These are phyloP conservation scores for Mimosa pudica DNA, from an alignment of 306 rosid species.

Conservation along the genomic window DNA sequence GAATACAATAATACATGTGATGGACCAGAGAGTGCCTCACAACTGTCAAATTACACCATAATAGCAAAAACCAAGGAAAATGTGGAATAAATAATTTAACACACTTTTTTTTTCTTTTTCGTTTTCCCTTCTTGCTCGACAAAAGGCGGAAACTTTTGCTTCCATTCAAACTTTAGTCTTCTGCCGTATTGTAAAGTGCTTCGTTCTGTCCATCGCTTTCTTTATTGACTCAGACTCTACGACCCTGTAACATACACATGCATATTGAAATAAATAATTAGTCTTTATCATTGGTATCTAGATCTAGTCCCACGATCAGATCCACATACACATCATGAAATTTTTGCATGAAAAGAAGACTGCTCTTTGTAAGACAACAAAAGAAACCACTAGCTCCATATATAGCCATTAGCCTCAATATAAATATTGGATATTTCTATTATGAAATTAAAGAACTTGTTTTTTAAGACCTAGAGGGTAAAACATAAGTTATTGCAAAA, in stretches of 20 bases:
- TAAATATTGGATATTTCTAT: background rate
- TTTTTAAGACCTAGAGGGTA: background rate
- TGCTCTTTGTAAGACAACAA: background rate
- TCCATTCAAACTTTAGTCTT: conserved; percentile 29
- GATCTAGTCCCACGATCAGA: background rate
- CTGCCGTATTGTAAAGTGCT: conserved; percentile 26
- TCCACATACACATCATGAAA: background rate
- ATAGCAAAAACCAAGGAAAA: background rate
- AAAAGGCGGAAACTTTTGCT: conserved; percentile 55
- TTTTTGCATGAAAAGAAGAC: background rate
- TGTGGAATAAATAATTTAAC: conserved; percentile 19
- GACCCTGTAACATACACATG: conserved; percentile 37
- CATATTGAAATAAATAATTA: background rate
- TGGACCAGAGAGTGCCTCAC: conserved; percentile 38
- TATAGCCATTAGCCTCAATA: background rate
- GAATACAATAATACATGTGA: background rate
- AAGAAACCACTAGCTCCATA: background rate
- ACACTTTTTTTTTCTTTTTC: background rate
- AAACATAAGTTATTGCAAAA: too few species aligned
- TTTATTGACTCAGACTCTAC: conserved; percentile 48
- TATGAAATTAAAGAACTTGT: background rate
- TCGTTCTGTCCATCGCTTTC: conserved; percentile 45
- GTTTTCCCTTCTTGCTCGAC: background rate
- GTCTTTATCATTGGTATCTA: background rate
- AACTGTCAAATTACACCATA: conserved; percentile 33